Conservation (phyloP, 106 monocot species). For the Posidonia australis region DNA sequence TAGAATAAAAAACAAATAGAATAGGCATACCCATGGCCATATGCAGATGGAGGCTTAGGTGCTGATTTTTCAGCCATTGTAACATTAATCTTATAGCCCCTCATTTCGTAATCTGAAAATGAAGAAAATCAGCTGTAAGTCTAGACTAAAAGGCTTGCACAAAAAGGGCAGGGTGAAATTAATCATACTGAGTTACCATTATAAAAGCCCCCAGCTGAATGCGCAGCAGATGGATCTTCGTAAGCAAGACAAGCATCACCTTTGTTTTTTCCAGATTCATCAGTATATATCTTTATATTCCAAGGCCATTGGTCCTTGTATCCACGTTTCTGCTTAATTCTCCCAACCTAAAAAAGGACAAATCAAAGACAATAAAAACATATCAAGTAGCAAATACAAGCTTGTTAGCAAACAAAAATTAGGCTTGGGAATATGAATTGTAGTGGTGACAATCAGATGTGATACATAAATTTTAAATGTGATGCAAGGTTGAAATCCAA, state of each 20-base stretch:
- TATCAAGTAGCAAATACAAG: not conserved
- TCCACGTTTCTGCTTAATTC: constrained; percentile 95
- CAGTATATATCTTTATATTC: constrained; percentile 95
- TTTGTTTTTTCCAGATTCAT: constrained; percentile 76
- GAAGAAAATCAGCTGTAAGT: constrained; percentile 11
- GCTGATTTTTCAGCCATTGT: constrained; percentile 96
- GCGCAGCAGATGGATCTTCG: constrained; percentile 98
- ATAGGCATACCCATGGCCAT: constrained; percentile 61
- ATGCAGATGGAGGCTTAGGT: constrained; percentile 66
- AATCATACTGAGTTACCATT: constrained; percentile 39
- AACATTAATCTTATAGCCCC: constrained; percentile 73
- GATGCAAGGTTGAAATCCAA: too few relatives aligned
- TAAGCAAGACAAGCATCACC: constrained; percentile 91
- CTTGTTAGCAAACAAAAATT: not conserved
- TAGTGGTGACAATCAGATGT: too few relatives aligned
- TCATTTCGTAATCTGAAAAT: constrained; percentile 62
- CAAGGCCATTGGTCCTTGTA: constrained; percentile 99
- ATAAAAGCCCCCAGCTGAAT: constrained; percentile 95
- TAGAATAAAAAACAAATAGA: not conserved
- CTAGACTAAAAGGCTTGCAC: not conserved
- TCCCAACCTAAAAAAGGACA: constrained; percentile 63
- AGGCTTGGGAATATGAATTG: too few relatives aligned
- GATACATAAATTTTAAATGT: too few relatives aligned
- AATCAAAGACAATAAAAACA: not conserved
- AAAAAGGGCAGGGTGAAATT: not conserved